These are phyloP conservation scores for Striga asiatica DNA, from an alignment of 257 asterid genomes.

Conservation along the genomic window DNA sequence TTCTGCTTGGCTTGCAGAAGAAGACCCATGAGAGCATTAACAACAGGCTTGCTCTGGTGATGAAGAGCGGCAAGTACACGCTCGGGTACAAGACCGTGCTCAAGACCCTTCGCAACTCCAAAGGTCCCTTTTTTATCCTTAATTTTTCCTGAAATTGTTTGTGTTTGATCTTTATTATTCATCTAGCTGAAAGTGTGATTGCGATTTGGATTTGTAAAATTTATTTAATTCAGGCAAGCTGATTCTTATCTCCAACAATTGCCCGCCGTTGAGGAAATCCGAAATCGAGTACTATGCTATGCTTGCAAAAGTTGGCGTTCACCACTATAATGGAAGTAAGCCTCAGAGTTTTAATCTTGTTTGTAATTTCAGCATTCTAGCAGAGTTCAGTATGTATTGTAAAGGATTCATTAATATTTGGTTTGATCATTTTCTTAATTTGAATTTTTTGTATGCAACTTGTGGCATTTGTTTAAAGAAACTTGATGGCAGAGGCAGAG, in stretches of 20 bases:
- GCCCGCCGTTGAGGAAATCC: constrained; percentile 81
- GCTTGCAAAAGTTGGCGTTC: constrained; percentile 60
- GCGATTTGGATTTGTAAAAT: too few relatives aligned
- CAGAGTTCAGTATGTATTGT: not conserved
- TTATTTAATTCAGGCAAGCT: constrained; percentile 24
- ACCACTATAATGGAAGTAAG: constrained; percentile 76
- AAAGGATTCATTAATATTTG: too few relatives aligned
- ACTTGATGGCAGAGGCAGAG: too few relatives aligned
- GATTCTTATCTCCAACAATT: constrained; percentile 52
- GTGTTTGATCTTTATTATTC: not conserved
- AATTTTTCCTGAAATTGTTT: not conserved
- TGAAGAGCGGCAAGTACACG: constrained; percentile 71
- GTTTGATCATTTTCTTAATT: too few relatives aligned
- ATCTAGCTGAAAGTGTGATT: too few relatives aligned
- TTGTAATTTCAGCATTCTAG: not conserved
- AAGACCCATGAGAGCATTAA: constrained; percentile 80
- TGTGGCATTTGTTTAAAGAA: too few relatives aligned
- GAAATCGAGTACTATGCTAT: constrained; percentile 82
- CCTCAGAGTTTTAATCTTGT: not conserved
- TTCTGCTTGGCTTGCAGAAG: constrained; percentile 35
- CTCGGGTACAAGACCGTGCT: constrained; percentile 57
- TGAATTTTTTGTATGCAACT: too few relatives aligned
- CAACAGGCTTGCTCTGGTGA: constrained; percentile 71
- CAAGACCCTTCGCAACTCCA: constrained; percentile 42
- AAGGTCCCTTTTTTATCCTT: constrained; percentile 25